Conservation (phyloP, 768 basidiomycete genomes). For the Lanmaoa pseudosensibilis region DNA sequence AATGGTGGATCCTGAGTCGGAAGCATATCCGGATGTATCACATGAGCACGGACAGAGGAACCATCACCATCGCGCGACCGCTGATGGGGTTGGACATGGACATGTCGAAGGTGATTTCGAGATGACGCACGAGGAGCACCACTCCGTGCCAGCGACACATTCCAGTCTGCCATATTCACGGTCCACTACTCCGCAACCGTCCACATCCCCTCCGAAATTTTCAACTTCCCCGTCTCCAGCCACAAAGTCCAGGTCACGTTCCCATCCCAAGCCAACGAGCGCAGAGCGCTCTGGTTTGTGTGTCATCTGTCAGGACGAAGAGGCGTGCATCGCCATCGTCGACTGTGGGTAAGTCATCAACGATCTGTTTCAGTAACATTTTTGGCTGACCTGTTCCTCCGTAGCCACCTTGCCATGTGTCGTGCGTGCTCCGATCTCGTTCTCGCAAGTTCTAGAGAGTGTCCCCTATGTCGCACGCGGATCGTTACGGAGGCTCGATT, state of each 20-base stretch:
- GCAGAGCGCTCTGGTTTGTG: constrained; percentile 76
- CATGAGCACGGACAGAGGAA: constrained; percentile 1
- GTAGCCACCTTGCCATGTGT: constrained; percentile 81
- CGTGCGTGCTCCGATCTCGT: constrained; percentile 75
- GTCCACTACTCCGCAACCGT: constrained; percentile 12
- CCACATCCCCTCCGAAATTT: constrained; percentile 20
- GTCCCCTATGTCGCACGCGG: constrained; percentile 86
- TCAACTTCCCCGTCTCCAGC: constrained; percentile 31
- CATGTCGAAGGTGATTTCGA: constrained; percentile 1
- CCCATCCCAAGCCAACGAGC: constrained; percentile 10
- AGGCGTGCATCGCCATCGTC: constrained; percentile 89
- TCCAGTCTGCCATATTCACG: constrained; percentile 5
- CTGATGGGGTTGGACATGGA: neutral
- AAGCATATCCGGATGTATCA: neutral
- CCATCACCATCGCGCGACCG: neutral
- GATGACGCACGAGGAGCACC: constrained; percentile 6
- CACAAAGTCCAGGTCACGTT: constrained; percentile 40
- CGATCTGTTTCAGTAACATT: neutral
- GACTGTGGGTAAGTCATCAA: constrained; percentile 79
- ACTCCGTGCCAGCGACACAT: neutral
- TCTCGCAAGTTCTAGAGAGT: constrained; percentile 79
- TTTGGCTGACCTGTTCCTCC: constrained; percentile 1
- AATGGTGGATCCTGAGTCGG: constrained; percentile 20
- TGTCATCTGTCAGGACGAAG: constrained; percentile 92
- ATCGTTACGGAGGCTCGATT: constrained; percentile 82